These are phyloP conservation scores for Talaromyces atroroseus DNA, from an alignment of 2,329 filamentous ascomycete species.

Conservation along the genomic window DNA sequence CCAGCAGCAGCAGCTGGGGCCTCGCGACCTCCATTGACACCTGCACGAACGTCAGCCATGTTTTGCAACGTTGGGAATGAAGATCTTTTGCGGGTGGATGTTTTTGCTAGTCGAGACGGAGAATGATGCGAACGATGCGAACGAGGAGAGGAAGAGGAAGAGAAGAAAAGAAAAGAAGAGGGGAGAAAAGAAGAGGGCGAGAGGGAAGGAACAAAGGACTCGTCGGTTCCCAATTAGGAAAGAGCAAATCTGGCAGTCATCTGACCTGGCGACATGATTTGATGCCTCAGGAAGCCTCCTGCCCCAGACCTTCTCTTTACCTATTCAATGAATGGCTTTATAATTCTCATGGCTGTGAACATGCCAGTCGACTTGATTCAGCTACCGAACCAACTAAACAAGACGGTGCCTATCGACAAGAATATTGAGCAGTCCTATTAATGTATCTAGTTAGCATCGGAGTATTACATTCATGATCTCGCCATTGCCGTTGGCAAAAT, in stretches of 20 bases:
- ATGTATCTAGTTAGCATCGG: too few relatives aligned
- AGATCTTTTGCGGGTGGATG: neutral
- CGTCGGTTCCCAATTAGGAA: constrained; percentile 1
- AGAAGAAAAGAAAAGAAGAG: neutral
- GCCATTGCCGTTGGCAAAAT: too few relatives aligned
- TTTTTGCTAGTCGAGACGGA: neutral
- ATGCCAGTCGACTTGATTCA: too few relatives aligned
- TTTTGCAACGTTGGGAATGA: neutral
- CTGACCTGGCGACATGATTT: too few relatives aligned
- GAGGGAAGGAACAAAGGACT: neutral
- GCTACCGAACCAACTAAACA: too few relatives aligned
- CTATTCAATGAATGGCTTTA: too few relatives aligned
- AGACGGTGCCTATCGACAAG: too few relatives aligned
- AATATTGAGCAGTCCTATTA: too few relatives aligned
- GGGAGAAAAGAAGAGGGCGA: neutral
- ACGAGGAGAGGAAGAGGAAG: neutral
- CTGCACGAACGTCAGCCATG: neutral
- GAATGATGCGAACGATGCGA: neutral
- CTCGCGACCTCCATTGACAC: neutral
- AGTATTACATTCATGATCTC: too few relatives aligned
- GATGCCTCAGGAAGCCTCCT: neutral
- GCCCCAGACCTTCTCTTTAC: too few relatives aligned
- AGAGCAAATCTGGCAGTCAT: neutral
- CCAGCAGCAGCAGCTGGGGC: neutral
- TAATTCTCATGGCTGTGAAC: too few relatives aligned